phyloP scores from a whole-genome alignment of 2,329 filamentous ascomycete species.

The Apiospora arundinis region DNA sequence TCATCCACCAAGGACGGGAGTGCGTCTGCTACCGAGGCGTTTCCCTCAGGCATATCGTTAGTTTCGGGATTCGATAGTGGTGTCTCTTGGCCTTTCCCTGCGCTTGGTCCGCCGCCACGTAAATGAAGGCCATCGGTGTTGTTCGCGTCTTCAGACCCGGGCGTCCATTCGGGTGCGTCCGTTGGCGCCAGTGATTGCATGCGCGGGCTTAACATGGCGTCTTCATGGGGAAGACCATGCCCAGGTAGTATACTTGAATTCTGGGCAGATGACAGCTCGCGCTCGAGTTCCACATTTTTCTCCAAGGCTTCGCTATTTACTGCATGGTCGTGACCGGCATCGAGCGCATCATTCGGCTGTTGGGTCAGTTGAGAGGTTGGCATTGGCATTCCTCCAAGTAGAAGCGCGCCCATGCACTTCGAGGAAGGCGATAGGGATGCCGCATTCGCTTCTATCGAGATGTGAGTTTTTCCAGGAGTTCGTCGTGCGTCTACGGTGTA shows the following conservation, averaged over 20 bases:
- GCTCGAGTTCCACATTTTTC: conserved; percentile 7
- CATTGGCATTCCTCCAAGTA: conserved; percentile 26
- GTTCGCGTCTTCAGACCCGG: conserved; percentile 3
- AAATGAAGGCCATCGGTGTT: neutral
- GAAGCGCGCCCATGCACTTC: conserved; percentile 22
- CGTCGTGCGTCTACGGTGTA: conserved; percentile 2
- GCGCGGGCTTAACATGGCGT: neutral
- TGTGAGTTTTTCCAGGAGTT: neutral
- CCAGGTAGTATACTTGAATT: neutral
- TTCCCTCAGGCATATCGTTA: neutral
- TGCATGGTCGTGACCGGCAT: conserved; percentile 15
- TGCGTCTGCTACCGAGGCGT: neutral
- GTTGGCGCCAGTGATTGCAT: neutral
- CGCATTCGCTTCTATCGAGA: conserved; percentile 19
- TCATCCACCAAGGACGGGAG: neutral
- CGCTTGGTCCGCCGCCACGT: conserved; percentile 28
- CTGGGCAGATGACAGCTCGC: neutral
- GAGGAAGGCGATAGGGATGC: conserved; percentile 9
- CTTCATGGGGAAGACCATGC: neutral
- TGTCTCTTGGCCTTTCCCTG: conserved; percentile 33
- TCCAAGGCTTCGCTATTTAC: conserved; percentile 3
- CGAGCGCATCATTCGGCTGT: conserved; percentile 17
- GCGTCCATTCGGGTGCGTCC: neutral
- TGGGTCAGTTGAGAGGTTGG: conserved; percentile 23
- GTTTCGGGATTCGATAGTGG: neutral